A percentile compares a stretch with the other conserved stretches of the same genome.
Conservation (phyloP, 2,329 filamentous ascomycete species). For the Aspergillus transmontanensis region DNA sequence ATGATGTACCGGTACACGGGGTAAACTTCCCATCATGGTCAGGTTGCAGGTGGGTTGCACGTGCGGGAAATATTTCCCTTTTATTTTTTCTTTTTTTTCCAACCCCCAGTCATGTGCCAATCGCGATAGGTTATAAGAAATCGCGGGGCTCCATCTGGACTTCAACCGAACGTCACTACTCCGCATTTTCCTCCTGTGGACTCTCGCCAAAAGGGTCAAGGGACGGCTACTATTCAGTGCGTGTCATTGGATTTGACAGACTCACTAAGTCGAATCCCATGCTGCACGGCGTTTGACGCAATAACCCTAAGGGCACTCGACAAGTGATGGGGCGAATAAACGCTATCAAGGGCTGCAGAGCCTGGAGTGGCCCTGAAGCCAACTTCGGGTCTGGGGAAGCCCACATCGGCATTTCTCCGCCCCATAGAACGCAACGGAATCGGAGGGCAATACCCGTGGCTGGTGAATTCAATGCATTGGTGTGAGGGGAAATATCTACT, state of each 20-base stretch:
- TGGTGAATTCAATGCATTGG: neutral
- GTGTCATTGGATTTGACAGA: neutral
- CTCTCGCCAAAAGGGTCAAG: neutral
- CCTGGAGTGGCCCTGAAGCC: neutral
- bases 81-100: neutral
- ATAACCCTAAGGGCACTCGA: neutral
- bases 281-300: neutral
- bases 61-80: conserved; percentile 24
- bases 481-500: conserved; percentile 2
- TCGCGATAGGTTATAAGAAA: neutral
- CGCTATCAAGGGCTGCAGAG: neutral
- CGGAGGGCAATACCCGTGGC: conserved; percentile 4
- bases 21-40: conserved; percentile 12
- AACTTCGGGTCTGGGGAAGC: conserved; percentile 3
- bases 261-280: neutral
- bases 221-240: neutral
- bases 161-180: neutral
- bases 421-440: conserved; percentile 9
- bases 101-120: neutral
- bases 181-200: neutral
- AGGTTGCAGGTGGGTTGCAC: neutral
- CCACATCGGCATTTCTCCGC: conserved; percentile 3
- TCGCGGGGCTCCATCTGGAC: neutral
- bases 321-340: neutral
- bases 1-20: conserved; percentile 1